Conservation (phyloP, 2,329 filamentous ascomycete genomes). For the Aspergillus jensenii region DNA sequence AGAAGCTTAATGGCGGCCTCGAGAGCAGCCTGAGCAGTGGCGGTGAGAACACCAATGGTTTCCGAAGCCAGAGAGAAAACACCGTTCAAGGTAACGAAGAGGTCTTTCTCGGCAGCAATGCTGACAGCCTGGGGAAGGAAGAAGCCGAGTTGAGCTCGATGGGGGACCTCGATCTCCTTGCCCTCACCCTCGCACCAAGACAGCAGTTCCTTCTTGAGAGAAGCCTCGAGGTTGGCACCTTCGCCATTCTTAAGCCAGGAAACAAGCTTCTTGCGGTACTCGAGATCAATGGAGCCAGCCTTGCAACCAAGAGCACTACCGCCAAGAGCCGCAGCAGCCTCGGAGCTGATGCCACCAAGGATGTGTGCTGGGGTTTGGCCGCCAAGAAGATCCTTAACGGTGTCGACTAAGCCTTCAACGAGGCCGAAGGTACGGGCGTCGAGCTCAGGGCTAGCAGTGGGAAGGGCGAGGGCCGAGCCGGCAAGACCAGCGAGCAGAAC, state of each 20-base stretch:
- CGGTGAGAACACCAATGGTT: slow-evolving; percentile 30
- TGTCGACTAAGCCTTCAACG: slow-evolving; percentile 21
- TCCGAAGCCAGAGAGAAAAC: slow-evolving; percentile 30
- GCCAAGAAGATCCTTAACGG: slow-evolving; percentile 26
- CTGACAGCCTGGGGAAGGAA: slow-evolving; percentile 32
- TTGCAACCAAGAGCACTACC: slow-evolving; percentile 37
- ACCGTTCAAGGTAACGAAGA: slow-evolving; percentile 38
- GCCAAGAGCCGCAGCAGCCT: slow-evolving; percentile 37
- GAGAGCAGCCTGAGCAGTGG: slow-evolving; percentile 29
- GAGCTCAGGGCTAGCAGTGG: slow-evolving; percentile 24
- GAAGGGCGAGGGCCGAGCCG: slow-evolving; percentile 31
- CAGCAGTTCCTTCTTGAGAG: slow-evolving; percentile 30
- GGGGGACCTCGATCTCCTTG: slow-evolving; percentile 23
- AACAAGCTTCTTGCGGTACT: slow-evolving; percentile 30
- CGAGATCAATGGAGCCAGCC: slow-evolving; percentile 26
- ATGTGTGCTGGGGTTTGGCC: slow-evolving; percentile 19
- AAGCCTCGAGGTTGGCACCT: slow-evolving; percentile 22
- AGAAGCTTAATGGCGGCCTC: slow-evolving; percentile 27
- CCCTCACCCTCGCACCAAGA: slow-evolving; percentile 32
- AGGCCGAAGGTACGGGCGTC: slow-evolving; percentile 28
- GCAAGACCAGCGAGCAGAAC: slow-evolving; percentile 36
- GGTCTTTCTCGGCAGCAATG: slow-evolving; percentile 36
- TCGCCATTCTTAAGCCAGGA: slow-evolving; percentile 29
- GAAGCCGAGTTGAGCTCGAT: slow-evolving; percentile 32
- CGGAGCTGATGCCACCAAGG: slow-evolving; percentile 31